phyloP scores from a whole-genome alignment of 306 rosid species.

The Alnus rubra region DNA sequence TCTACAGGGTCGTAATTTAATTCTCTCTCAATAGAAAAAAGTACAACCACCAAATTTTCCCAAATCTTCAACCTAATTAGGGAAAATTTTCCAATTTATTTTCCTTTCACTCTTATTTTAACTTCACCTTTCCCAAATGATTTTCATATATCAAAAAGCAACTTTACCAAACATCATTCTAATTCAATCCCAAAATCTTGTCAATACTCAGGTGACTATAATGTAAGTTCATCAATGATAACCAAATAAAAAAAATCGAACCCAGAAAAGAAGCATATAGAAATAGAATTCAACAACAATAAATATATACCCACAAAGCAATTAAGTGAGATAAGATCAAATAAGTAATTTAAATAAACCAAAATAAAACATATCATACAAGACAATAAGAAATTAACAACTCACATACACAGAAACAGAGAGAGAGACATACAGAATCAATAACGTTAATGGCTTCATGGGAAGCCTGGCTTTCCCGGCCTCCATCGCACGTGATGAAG shows the following conservation, averaged over 20 bases:
- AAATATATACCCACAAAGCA: not conserved
- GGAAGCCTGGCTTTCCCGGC: slow-evolving; percentile 92
- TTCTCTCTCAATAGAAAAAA: not conserved
- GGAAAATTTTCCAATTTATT: not conserved
- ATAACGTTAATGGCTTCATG: slow-evolving; percentile 83
- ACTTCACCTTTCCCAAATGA: not conserved
- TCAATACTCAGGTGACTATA: not conserved
- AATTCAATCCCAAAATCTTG: not conserved
- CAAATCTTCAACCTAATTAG: not conserved
- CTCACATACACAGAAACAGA: not conserved
- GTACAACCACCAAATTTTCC: not conserved
- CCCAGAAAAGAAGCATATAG: not conserved
- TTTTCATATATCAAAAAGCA: not conserved
- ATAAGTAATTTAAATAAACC: not conserved
- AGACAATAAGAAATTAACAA: not conserved
- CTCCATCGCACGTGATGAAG: slow-evolving; percentile 95
- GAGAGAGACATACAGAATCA: slow-evolving; percentile 55
- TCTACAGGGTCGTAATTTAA: not conserved
- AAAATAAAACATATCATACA: not conserved
- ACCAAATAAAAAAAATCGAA: not conserved
- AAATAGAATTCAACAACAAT: not conserved
- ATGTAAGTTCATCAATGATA: not conserved
- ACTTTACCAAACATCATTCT: not conserved
- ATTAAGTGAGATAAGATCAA: not conserved
- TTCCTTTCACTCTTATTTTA: not conserved